Base-by-base conservation (phyloP, 768 basidiomycete species). In the Pleurotus pulmonarius region DNA sequence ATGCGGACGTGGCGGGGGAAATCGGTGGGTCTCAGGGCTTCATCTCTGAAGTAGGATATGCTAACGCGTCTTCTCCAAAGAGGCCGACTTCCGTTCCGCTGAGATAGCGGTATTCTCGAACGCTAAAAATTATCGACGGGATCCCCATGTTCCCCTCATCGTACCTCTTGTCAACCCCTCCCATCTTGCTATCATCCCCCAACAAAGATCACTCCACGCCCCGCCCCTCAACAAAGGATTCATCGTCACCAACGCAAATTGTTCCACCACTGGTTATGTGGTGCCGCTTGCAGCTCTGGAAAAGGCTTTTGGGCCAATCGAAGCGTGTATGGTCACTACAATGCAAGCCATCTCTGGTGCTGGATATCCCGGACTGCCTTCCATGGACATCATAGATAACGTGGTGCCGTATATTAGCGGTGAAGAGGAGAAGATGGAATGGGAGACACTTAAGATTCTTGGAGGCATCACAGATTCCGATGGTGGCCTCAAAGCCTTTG, bases 211-310 rank as follows among this genome's bases (percentile, higher is more conserved):
- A 2, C 73, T 82, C 13, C 87, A 90, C 61, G 71, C 77, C 2
- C 89, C 85, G 16, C 83, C 83, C 0, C 80, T 89, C 34, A 82
- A 80, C 65, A 85, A 83, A 61, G 97, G 97, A 3, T 98, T 93
- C 77, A 95, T 99, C 69, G 88, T 99, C 59, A 95, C 94, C 57
- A 99, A 99, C 69, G 97, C 97, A 62, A 99, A 98, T 75, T 98
- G 97, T 75, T 89, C 92, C 20, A 98, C 97, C 3, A 99, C 97
- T 0, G 95, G 90, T 43, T 80, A 87, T 66, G 92, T 93, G 58
- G 84, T 97, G 58, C 92, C 94, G n/a, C 85, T 98, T 62, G 82
- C 84, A 47, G 94, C 94, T 0, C 82, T 98, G 61, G 94, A 97
- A 70, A 83, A 80, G 59, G 80, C 89, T 0, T 99, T 98, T 59